Evolutionary conservation across 2,329 filamentous ascomycete genomes (phyloP), one percentile per base, ranked within the genome.

Genomic region (Aspergillus sp.): DNA sequence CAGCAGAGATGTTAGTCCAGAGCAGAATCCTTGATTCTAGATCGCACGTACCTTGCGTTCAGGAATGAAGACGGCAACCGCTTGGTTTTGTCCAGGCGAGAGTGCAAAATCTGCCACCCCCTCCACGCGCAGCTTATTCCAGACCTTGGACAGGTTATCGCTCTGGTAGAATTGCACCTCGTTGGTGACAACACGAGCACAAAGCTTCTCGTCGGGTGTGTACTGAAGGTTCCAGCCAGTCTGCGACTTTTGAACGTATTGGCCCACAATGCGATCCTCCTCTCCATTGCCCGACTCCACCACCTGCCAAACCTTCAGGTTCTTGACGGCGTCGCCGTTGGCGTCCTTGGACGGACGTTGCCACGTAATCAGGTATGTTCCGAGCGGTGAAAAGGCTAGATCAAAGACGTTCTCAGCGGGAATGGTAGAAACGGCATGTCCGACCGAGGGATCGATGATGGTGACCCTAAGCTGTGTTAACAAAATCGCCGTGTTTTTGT

Each of bases 171-270:
- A 97, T 73, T 98, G 95, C 60, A 99, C 91, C 83, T 98, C 93
- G 77, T 99, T 99, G 78, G 92, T 97, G 71, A 98, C 94, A 65
- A 89, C 85, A 69, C 95, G 92, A 68, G 94, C 95, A 77, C 94
- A 98, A 78, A 92, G 94, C 76, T 89, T 87, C 84, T 99, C 95
- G 75, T 99, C 95, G 62, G 87, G 86, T 31, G 93, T 97, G 80
- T 98, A 99, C 80, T 98, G 94, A 74, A 99, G 84, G 76, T 97
- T 98, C 94, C 94, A 98, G 73, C 93, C 92, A 50, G 91, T 92
- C 82, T 96, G 92, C 67, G 89, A 91, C 84, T 97, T 97, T 80
- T 99, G 95, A 68, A 99, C 95, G 76, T 96, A 99, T 72, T 88
- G 86, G 66, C 93, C 94, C 50, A 97, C 85, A 31, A 93, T 88